phyloP scores from a whole-genome alignment of 176 grass and related monocot species.

The Carex pumila region DNA sequence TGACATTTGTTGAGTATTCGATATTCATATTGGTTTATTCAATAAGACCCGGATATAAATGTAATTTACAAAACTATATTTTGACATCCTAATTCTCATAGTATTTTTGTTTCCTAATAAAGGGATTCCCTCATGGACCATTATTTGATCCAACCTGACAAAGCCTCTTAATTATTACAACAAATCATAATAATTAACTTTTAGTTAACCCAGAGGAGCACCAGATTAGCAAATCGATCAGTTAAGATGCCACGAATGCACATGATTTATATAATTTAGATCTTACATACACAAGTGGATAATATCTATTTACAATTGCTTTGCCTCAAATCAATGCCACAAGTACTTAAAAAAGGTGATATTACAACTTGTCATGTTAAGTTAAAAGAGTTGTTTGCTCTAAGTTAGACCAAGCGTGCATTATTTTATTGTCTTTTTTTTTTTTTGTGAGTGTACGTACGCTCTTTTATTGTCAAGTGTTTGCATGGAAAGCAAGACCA shows the following conservation, averaged over 20 bases:
- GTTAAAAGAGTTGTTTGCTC: not conserved
- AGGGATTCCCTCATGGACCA: not conserved
- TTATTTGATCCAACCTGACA: not conserved
- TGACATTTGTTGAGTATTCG: no score
- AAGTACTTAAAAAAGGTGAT: not conserved
- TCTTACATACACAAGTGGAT: not conserved
- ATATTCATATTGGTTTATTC: not conserved
- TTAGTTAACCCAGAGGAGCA: not conserved
- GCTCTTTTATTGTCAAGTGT: not conserved
- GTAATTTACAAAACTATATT: not conserved
- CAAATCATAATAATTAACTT: not conserved
- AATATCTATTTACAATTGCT: not conserved
- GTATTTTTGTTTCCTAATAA: not conserved
- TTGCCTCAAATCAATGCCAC: not conserved
- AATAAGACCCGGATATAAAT: not conserved
- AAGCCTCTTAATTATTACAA: not conserved
- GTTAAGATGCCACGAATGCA: constrained; percentile 4
- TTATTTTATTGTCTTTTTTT: not conserved
- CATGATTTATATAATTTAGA: constrained; percentile 8
- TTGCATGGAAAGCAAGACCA: constrained; percentile 3
- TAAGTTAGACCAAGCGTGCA: not conserved
- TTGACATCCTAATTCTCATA: not conserved
- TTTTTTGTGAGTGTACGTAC: no score
- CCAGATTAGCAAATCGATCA: not conserved
- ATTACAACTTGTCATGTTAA: constrained; percentile 5